phyloP scores from a whole-genome alignment of 192 early-diverging fungal genomes.

The Helicostylum pulchrum region DNA sequence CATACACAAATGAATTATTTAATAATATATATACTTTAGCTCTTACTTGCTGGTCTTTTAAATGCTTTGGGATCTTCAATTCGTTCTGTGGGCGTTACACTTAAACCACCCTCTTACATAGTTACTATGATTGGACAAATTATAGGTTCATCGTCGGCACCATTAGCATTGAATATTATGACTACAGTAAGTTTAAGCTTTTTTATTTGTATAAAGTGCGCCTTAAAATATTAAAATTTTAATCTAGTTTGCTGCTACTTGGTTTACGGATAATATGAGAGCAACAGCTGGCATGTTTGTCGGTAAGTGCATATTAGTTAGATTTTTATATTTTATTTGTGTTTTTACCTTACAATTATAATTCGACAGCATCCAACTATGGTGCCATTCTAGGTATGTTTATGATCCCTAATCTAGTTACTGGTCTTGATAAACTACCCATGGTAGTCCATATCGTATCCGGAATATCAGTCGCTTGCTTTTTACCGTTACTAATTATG shows the following conservation, averaged over 20 bases:
- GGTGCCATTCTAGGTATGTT: constrained; percentile 36
- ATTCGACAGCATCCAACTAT: constrained; percentile 32
- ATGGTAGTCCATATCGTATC: constrained; percentile 18
- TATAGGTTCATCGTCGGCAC: constrained; percentile 26
- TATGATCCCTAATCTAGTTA: constrained; percentile 30
- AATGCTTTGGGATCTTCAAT: constrained; percentile 24
- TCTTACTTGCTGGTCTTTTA: constrained; percentile 27
- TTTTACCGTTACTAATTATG: constrained; percentile 34
- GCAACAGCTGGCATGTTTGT: constrained; percentile 38
- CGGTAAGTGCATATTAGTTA: constrained; percentile 16
- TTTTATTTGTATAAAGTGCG: background rate
- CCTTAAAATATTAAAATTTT: background rate
- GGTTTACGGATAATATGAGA: constrained; percentile 35
- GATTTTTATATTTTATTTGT: background rate
- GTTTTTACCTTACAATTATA: background rate
- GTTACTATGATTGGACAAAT: constrained; percentile 32
- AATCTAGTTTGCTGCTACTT: constrained; percentile 31
- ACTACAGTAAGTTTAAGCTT: constrained; percentile 19
- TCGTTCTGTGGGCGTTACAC: constrained; percentile 24
- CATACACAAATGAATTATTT: background rate
- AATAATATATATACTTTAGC: constrained; percentile 8
- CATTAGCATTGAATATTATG: constrained; percentile 36
- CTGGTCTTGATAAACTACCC: background rate
- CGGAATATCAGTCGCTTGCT: constrained; percentile 14
- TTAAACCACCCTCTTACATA: constrained; percentile 24